Percentiles rank a stretch among this genome's conserved stretches.
phyloP scores from a whole-genome alignment of 352 stramenopile species.

The Pythium grandisporangium region DNA sequence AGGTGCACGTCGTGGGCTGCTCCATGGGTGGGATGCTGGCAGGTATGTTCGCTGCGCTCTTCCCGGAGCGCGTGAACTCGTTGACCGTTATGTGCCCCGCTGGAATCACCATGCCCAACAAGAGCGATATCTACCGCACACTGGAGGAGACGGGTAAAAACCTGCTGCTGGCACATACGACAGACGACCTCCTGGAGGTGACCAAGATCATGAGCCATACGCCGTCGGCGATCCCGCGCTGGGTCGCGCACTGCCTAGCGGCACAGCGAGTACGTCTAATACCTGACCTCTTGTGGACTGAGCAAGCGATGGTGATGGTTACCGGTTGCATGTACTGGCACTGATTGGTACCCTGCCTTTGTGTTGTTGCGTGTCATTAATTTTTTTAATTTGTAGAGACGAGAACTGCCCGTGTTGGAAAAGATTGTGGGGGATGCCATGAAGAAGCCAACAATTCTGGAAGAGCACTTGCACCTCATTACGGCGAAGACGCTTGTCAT shows the following conservation, averaged over 20 bases:
- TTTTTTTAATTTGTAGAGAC: constrained; percentile 11
- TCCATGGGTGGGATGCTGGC: constrained; percentile 75
- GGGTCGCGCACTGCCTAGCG: constrained; percentile 13
- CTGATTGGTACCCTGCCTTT: no score
- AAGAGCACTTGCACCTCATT: constrained; percentile 28
- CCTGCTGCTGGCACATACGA: constrained; percentile 44
- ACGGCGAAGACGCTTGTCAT: constrained; percentile 47
- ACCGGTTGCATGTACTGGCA: no score
- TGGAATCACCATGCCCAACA: constrained; percentile 55
- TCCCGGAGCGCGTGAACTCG: constrained; percentile 41
- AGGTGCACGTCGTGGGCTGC: constrained; percentile 65
- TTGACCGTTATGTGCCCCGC: constrained; percentile 70
- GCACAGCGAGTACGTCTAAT: not conserved
- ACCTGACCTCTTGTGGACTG: no score
- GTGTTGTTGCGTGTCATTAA: no score
- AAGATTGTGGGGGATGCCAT: constrained; percentile 53
- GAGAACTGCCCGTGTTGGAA: constrained; percentile 41
- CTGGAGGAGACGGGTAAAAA: constrained; percentile 58
- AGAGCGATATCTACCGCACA: constrained; percentile 43
- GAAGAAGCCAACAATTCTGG: not conserved
- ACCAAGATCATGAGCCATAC: constrained; percentile 28
- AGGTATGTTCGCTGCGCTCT: constrained; percentile 54
- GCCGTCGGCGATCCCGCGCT: constrained; percentile 18
- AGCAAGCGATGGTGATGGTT: no score
- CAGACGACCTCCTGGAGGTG: constrained; percentile 54